Percentiles rank a stretch among this genome's conserved stretches.
Evolutionary conservation across 495 filamentous ascomycete species (phyloP).

Genomic region (Extremus antarcticus): DNA sequence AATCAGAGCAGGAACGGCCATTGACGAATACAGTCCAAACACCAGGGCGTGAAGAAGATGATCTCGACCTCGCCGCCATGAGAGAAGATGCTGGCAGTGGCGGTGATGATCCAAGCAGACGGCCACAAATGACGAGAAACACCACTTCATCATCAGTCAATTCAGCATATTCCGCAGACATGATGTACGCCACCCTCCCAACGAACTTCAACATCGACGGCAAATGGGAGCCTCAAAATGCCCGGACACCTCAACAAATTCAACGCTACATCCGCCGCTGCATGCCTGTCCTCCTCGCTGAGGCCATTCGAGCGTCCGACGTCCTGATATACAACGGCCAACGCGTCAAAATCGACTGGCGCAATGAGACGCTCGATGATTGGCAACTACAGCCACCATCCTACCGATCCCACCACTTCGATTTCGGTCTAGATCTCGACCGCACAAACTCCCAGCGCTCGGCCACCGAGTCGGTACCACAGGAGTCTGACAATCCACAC

Average conservation of each 20-base stretch:
- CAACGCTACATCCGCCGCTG: conserved; percentile 31
- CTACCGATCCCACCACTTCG: conserved; percentile 16
- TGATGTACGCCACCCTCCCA: conserved; percentile 12
- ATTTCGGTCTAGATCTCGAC: neutral
- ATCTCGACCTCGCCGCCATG: conserved; percentile 12
- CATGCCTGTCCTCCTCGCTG: conserved; percentile 25
- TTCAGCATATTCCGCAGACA: conserved; percentile 10
- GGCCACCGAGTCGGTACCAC: neutral
- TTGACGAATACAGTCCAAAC: neutral
- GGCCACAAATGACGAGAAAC: conserved; percentile 6
- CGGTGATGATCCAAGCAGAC: neutral
- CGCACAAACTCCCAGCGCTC: neutral
- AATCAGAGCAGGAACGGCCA: neutral
- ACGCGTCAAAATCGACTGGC: conserved; percentile 29
- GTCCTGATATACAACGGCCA: conserved; percentile 26
- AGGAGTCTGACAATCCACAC: neutral
- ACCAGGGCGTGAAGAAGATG: conserved; percentile 14
- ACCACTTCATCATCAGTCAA: conserved; percentile 8
- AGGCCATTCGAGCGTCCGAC: conserved; percentile 26
- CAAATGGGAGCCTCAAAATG: conserved; percentile 22
- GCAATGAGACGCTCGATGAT: conserved; percentile 22
- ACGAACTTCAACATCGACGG: conserved; percentile 14
- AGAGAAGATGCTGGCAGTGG: conserved; percentile 6
- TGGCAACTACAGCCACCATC: conserved; percentile 17
- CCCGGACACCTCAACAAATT: conserved; percentile 19